These are phyloP conservation scores for Cladosporium cucumerinum DNA, from an alignment of 2,329 filamentous ascomycete species.

Conservation along the genomic window DNA sequence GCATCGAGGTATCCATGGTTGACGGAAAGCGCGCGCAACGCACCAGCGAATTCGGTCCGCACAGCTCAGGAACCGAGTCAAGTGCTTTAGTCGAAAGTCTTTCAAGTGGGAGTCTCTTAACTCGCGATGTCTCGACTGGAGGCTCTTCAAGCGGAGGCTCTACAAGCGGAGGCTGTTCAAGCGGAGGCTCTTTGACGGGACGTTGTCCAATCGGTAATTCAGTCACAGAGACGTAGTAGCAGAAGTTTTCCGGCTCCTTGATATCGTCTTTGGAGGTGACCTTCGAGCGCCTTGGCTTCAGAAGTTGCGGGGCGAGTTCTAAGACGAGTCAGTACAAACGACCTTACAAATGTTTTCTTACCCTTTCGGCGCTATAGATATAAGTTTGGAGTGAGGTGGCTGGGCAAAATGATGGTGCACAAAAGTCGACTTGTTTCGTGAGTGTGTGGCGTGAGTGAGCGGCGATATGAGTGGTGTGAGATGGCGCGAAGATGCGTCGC, in stretches of 20 bases:
- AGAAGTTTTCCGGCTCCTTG: not conserved
- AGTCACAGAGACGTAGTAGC: not conserved
- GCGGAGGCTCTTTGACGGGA: not conserved
- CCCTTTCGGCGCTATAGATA: not conserved
- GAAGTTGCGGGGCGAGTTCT: not conserved
- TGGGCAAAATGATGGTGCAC: not conserved
- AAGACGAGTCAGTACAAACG: not conserved
- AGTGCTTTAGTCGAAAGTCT: not conserved
- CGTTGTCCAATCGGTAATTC: not conserved
- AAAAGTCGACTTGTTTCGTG: not conserved
- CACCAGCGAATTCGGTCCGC: not conserved
- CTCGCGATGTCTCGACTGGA: not conserved
- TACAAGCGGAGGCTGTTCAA: not conserved
- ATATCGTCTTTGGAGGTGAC: not conserved
- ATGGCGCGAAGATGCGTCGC: not conserved
- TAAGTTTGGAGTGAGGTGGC: not conserved
- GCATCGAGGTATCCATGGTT: slow-evolving; percentile 14
- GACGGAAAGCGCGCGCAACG: not conserved
- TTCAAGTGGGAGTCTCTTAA: not conserved
- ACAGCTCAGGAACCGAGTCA: not conserved
- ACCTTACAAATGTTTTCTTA: not conserved
- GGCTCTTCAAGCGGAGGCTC: not conserved
- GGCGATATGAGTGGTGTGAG: not conserved
- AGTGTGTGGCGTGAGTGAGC: not conserved
- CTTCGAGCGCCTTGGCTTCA: not conserved